phyloP scores from a whole-genome alignment of 2,329 filamentous ascomycete genomes.

The Neonectria ditissima region DNA sequence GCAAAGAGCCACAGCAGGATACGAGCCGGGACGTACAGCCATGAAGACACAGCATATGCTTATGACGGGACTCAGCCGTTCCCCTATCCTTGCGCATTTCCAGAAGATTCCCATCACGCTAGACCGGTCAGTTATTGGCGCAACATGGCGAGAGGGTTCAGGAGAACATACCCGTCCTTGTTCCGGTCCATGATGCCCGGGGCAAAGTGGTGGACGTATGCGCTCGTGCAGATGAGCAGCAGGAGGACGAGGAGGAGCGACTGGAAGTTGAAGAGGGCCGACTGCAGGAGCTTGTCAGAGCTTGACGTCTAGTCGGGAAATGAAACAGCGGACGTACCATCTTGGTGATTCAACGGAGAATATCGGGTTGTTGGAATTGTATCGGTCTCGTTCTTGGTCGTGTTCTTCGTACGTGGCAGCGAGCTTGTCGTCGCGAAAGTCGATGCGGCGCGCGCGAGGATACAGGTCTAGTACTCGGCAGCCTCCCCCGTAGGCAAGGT shows the following conservation, averaged over 20 bases:
- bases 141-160: background rate
- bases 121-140: conserved; percentile 31
- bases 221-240: conserved; percentile 94
- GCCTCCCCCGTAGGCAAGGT: conserved; percentile 42
- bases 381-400: background rate
- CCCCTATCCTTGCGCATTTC: conserved; percentile 94
- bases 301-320: background rate
- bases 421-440: conserved; percentile 29
- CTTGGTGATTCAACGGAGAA: conserved; percentile 21
- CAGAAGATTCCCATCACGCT: conserved; percentile 90
- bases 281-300: conserved; percentile 62
- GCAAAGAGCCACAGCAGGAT: background rate
- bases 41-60: conserved; percentile 93
- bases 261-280: conserved; percentile 99
- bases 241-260: conserved; percentile 94
- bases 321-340: conserved; percentile 43
- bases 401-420: conserved; percentile 10
- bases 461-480: conserved; percentile 22
- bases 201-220: conserved; percentile 91
- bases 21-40: conserved; percentile 72
- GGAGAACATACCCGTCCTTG: conserved; percentile 79
- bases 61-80: conserved; percentile 94
- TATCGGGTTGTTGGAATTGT: conserved; percentile 3
- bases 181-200: conserved; percentile 92
- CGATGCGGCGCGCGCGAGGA: conserved; percentile 19